Conservation (phyloP, 139 green algal species). For the Micractinium conductrix region DNA sequence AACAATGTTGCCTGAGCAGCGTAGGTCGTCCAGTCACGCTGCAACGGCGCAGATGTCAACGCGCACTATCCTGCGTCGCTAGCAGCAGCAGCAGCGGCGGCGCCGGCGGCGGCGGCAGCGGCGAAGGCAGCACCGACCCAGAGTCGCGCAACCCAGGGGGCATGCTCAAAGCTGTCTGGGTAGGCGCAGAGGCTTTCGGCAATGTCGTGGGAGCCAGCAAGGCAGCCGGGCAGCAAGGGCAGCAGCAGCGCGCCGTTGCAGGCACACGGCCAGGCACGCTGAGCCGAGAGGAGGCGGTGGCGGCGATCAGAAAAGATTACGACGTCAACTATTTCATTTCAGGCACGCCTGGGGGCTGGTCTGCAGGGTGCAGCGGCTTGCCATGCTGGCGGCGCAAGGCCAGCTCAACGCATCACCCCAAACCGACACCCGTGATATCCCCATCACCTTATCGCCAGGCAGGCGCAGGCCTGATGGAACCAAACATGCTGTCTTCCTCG, state of each 20-base stretch:
- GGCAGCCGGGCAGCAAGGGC: constrained; percentile 3
- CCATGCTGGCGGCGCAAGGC: too few species aligned
- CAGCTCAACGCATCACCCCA: too few species aligned
- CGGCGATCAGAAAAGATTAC: constrained; percentile 72
- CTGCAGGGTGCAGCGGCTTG: not conserved
- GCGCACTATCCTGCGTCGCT: not conserved
- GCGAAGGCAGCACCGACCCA: not conserved
- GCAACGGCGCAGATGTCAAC: too few species aligned
- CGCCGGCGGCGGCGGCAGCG: not conserved
- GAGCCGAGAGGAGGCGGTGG: constrained; percentile 51
- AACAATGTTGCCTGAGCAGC: too few species aligned
- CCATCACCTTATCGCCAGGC: too few species aligned
- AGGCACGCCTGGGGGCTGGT: not conserved
- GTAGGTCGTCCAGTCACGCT: too few species aligned
- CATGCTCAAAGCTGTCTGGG: constrained; percentile 79
- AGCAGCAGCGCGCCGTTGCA: not conserved
- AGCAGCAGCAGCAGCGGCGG: not conserved
- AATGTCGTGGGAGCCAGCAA: constrained; percentile 66
- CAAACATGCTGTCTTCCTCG: not conserved
- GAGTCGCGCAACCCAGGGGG: too few species aligned
- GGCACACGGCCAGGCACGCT: not conserved
- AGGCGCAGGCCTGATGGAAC: not conserved
- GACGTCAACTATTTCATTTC: constrained; percentile 78
- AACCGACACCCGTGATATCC: too few species aligned
- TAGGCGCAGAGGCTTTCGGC: constrained; percentile 80